Percentiles rank a stretch among this genome's conserved stretches.
Conservation (phyloP, 2,329 filamentous ascomycete species). For the Tolypocladium ophioglossoides region DNA sequence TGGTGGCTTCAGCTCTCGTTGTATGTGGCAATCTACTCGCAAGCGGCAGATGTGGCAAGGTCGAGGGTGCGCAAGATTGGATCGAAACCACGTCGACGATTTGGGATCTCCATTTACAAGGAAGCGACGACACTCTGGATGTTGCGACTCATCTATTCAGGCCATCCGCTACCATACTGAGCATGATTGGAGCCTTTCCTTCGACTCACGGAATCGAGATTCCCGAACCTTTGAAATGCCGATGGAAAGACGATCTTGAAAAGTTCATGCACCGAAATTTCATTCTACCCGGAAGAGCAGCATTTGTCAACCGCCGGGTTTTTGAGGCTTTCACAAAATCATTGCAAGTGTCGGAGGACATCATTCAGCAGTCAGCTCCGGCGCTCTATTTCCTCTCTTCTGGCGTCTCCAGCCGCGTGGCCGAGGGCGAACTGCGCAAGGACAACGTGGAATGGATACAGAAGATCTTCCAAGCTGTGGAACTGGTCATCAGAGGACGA, state of each 20-base stretch:
- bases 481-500: constrained; percentile 13
- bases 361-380: constrained; percentile 26
- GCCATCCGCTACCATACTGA: constrained; percentile 25
- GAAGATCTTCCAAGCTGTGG: constrained; percentile 21
- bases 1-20: constrained; percentile 34
- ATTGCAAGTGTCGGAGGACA: constrained; percentile 25
- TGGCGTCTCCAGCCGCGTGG: constrained; percentile 11
- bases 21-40: constrained; percentile 31
- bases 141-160: constrained; percentile 37
- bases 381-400: constrained; percentile 34
- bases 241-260: constrained; percentile 37
- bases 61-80: constrained; percentile 34
- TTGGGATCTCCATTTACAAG: constrained; percentile 46
- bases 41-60: constrained; percentile 17
- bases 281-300: constrained; percentile 38
- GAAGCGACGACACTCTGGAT: constrained; percentile 33
- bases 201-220: constrained; percentile 7
- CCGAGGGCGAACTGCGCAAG: constrained; percentile 19
- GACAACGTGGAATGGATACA: constrained; percentile 28
- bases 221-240: constrained; percentile 10
- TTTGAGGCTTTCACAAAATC: constrained; percentile 30
- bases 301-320: constrained; percentile 32
- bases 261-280: constrained; percentile 39
- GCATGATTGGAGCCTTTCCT: constrained; percentile 24
- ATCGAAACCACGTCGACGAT: constrained; percentile 32